These are phyloP conservation scores for Diplodia corticola DNA, from an alignment of 2,329 filamentous ascomycete species.

Conservation along the genomic window DNA sequence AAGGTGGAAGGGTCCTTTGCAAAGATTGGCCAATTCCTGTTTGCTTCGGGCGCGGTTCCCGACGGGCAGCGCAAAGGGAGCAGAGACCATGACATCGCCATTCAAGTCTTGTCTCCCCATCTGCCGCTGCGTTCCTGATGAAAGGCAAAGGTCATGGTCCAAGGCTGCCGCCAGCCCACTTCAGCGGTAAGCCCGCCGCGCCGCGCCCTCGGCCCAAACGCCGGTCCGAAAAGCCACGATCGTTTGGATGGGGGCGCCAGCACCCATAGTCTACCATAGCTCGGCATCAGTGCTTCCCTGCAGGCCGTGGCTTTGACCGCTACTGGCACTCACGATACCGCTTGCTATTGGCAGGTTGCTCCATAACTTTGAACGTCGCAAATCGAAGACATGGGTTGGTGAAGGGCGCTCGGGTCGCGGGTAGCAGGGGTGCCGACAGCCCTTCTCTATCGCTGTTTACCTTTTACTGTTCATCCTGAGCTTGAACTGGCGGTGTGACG, in stretches of 20 bases:
- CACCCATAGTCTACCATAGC: constrained; percentile 18
- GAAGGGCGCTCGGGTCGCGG: constrained; percentile 11
- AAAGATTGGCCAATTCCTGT: no score
- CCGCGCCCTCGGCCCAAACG: neutral
- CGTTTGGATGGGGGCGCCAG: neutral
- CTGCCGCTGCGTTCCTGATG: neutral
- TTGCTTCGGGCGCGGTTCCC: no score
- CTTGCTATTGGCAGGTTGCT: neutral
- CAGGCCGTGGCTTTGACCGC: constrained; percentile 1
- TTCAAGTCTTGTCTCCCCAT: neutral
- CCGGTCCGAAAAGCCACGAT: constrained; percentile 6
- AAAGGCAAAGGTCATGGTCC: neutral
- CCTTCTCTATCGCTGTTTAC: neutral
- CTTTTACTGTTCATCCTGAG: neutral
- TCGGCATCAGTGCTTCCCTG: neutral
- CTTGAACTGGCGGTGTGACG: neutral
- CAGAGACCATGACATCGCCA: neutral
- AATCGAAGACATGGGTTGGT: constrained; percentile 17
- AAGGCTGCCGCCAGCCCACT: neutral
- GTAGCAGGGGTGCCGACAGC: neutral
- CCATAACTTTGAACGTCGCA: constrained; percentile 13
- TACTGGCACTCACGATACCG: neutral
- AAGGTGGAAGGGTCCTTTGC: no score
- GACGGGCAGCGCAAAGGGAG: neutral
- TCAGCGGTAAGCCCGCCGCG: neutral